Base-by-base conservation (phyloP, 2,329 filamentous ascomycete species). In the Epichloe gansuensis region DNA sequence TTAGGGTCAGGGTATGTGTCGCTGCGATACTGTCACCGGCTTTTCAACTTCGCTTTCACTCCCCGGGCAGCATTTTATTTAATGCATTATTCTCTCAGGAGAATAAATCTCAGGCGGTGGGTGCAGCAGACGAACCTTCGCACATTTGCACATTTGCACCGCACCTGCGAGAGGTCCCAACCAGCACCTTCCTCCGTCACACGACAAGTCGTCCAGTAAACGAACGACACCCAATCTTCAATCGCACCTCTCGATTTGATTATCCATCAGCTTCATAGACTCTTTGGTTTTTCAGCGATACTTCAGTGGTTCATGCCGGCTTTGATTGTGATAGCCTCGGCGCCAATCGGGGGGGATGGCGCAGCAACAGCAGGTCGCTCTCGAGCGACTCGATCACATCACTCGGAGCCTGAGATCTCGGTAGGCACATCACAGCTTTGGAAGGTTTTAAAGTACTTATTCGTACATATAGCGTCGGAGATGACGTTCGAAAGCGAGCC, bases 331-430 rank as follows among this genome's bases (percentile, higher is more conserved):
- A 49, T 27, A 48, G 52, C 57, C 50, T 35, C 45, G 57, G 60
- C 57, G 61, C 60, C 59, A 52, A 52, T 54, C 53, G 60, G 61
- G 59, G 59, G 66, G 50, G 54, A 71, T 71, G 68, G 65, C 68
- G 59, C 67, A 68, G 59, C 74, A 74, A 62, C 71, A 75, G 59
- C 72, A 74, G 61, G 68, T 78, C 62, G 75, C 77, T 59, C 68
- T 80, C 53, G 74, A 77, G 65, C 72, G 72, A 58, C 72, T 80
- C 51, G 77, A 81, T 52, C 68, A 71, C 51, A 71, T 80, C 55
- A 71, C 74, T 13, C 74, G 75, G 56, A 77, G 79, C 56, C 68
- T 81, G 36, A 74, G 73, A 58, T 78, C 77, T 54, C 76, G 75
- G 77, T 81, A 60, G 53, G 68, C 52, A 44, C 31, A 4, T n/a